Evolutionary conservation across 163 green algal genomes (phyloP).

Genomic region (Scenedesmus sp.): DNA sequence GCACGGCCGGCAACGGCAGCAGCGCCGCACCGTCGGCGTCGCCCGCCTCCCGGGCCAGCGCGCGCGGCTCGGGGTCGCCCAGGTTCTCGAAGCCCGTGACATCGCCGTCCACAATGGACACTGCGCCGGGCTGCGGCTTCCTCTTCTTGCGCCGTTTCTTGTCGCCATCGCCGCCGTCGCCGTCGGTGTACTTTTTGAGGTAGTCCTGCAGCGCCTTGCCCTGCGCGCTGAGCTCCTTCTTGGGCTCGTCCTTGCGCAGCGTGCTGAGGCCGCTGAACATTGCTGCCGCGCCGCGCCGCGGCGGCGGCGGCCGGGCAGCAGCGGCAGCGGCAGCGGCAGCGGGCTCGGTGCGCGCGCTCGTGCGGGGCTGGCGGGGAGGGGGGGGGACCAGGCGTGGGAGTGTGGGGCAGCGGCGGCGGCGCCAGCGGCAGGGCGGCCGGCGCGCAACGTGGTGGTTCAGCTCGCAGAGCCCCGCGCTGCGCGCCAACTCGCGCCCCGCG

Average conservation of each 20-base stretch:
- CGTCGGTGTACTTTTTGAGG: slow-evolving; percentile 62
- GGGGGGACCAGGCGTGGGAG: too few relatives aligned
- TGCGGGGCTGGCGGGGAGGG: too few relatives aligned
- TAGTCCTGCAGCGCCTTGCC: slow-evolving; percentile 64
- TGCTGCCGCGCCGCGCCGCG: too few relatives aligned
- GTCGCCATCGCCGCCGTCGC: neutral
- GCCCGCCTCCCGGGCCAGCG: slow-evolving; percentile 42
- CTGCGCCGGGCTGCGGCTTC: slow-evolving; percentile 1
- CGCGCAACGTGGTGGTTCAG: too few relatives aligned
- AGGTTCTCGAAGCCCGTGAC: slow-evolving; percentile 50
- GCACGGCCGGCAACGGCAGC: neutral
- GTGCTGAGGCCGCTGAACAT: slow-evolving; percentile 57
- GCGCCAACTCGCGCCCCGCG: too few relatives aligned
- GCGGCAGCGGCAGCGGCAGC: too few relatives aligned
- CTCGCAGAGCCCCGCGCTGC: too few relatives aligned
- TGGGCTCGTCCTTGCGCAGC: slow-evolving; percentile 52
- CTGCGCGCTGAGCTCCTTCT: slow-evolving; percentile 41
- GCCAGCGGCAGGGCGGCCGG: too few relatives aligned
- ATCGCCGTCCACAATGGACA: slow-evolving; percentile 76
- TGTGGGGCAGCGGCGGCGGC: too few relatives aligned
- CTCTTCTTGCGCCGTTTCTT: slow-evolving; percentile 70
- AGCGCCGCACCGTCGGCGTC: slow-evolving; percentile 45
- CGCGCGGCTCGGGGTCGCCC: neutral
- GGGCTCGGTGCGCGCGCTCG: too few relatives aligned
- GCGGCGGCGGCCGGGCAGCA: too few relatives aligned